Percentiles rank a stretch among this genome's conserved stretches.
phyloP scores from a whole-genome alignment of 352 stramenopile genomes.

The Phytophthora lateralis region DNA sequence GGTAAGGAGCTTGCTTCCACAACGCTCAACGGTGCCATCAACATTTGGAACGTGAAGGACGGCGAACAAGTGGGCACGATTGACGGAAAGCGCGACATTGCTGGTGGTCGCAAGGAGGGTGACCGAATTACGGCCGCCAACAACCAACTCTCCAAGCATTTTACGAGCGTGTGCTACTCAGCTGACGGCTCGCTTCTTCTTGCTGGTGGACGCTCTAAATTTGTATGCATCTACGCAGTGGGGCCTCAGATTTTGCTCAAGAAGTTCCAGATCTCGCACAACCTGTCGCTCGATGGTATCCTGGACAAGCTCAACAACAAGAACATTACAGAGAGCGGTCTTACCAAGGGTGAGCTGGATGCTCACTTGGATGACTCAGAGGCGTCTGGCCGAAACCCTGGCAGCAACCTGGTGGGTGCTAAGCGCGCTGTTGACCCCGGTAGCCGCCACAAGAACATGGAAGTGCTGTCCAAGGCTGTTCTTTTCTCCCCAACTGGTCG shows the following conservation, averaged over 20 bases:
- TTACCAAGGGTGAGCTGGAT: constrained; percentile 77
- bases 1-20: constrained; percentile 96
- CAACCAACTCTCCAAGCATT: constrained; percentile 96
- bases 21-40: constrained; percentile 96
- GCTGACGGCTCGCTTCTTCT: constrained; percentile 97
- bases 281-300: constrained; percentile 95
- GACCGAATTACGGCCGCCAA: constrained; percentile 88
- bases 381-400: constrained; percentile 26
- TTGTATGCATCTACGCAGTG: constrained; percentile 99
- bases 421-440: constrained; percentile 94
- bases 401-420: constrained; percentile 73
- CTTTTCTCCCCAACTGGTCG: constrained; percentile 97
- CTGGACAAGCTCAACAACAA: constrained; percentile 96
- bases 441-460: constrained; percentile 82
- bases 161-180: constrained; percentile 99
- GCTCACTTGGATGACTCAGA: constrained; percentile 58
- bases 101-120: constrained; percentile 87
- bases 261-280: constrained; percentile 99
- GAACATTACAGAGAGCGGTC: constrained; percentile 79
- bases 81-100: constrained; percentile 96
- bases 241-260: constrained; percentile 96
- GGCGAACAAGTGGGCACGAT: constrained; percentile 96
- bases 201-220: constrained; percentile 97
- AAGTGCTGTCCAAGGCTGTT: constrained; percentile 92
- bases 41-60: constrained; percentile 98